Evolutionary conservation across 176 grass and related monocot genomes (phyloP), one percentile per base, ranked within the genome.

Genomic region (Chrysopogon serrulatus): DNA sequence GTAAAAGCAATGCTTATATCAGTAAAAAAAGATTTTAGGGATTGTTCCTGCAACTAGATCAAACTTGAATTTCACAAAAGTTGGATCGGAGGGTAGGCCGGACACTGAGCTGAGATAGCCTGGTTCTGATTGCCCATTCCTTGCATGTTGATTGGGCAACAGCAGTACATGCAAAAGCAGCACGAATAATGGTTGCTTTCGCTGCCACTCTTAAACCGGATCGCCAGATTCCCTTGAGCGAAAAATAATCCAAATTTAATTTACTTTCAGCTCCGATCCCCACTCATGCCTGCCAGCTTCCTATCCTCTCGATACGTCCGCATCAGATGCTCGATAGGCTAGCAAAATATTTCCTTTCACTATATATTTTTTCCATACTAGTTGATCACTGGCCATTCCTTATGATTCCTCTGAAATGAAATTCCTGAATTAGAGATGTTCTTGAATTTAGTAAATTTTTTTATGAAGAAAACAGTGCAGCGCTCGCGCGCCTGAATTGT

Each of bases 161-260:
- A 76, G 32, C 8, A 63, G n/a, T 31, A 51, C 77, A 61, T 1
- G 19, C 76, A 80, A 76, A 89, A 70, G 21, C 33, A 70, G 70
- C 48, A 62, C 13, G 49, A 76, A 85, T 80, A 89, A 89, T 89
- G 19, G 61, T 76, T 81, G 37, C 77, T 85, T 89, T 85, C 66
- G n/a, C 48, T 76, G 77, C 73, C 81, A 2, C 13, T 19, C 73
- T 71, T n/a, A n/a, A n/a, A 40, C 40, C 51, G 35, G 31, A 70
- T 31, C 5, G 56, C 40, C 77, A 17, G 57, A 80, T 87, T 82
- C 68, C n/a, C n/a, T n/a, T n/a, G n/a, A n/a, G 23, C 6, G 68
- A 73, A n/a, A n/a, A 73, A 68, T 60, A 10, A 61, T 11, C 23
- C 74, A 77, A 59, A 28, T 60, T n/a, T n/a, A n/a, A n/a, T n/a